Evolutionary conservation across 2,329 filamentous ascomycete species (phyloP), one percentile per base, ranked within the genome.

Genomic region (Stemphylium lycopersici): DNA sequence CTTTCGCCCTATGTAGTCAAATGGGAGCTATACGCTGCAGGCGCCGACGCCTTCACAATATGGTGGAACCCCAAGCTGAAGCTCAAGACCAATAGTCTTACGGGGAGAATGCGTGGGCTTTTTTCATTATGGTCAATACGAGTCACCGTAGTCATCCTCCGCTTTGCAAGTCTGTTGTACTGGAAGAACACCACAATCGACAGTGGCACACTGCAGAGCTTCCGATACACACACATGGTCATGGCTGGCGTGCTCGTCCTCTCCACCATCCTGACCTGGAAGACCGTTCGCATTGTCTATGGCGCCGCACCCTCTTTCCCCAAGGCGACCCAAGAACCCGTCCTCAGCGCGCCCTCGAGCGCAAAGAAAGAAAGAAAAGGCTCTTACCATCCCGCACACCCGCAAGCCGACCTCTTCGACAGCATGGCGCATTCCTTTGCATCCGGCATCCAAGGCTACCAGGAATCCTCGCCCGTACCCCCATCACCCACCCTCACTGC

Each of bases 41-140:
- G 75, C 47, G 73, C 81, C 11, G 82, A 81, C 32, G 60, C 85
- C 2, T 63, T 81, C 15, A 82, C 85, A 3, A 73, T 82, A 11
- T 88, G 85, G 82, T 90, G 88, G 88, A 90, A 90, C 58, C 87
- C 87, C 0, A 83, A 82, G 54, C 84, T 90, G 60, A 80, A 84
- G 31, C 80, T 87, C 63, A 83, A 87, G 84, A 49, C 88, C 83
- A 68, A 83, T 80, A 24, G 81, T 77, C 57, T 86, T 84, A 65
- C 69, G 2, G 71, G 70, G 13, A 65, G 69, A 52, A 78, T 90
- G 29, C 70, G 81, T 3, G 87, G 87, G 0, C 81, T 90, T 11
- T 77, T 79, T 3, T 81, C 84, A 46, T 89, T 89, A 81, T 90
- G 90, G 67, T 80, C 79, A 1, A 83, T 88, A 56, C 89, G 92